Evolutionary conservation across 306 rosid species (phyloP).

Genomic region (Cucumis hystrix): DNA sequence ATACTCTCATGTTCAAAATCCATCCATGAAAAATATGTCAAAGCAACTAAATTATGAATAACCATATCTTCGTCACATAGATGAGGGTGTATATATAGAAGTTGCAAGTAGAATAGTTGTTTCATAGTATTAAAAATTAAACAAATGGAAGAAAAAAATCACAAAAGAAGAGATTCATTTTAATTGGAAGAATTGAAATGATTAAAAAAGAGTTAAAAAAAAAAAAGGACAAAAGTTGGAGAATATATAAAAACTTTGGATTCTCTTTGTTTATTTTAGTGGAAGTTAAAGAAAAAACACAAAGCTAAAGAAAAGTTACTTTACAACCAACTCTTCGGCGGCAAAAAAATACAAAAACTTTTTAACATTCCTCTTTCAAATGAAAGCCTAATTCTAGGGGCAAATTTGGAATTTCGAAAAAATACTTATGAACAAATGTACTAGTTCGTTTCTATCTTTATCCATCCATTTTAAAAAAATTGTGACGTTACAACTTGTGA

Average conservation of each 20-base stretch:
- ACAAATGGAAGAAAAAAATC: no score
- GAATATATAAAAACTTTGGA: background rate
- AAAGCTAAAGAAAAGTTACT: background rate
- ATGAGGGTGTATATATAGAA: no score
- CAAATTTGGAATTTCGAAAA: background rate
- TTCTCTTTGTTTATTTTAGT: background rate
- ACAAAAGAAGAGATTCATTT: background rate
- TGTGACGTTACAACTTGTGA: no score
- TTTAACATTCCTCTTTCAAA: background rate
- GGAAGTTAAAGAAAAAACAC: background rate
- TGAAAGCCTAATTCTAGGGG: background rate
- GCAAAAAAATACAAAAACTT: background rate
- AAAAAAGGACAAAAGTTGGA: background rate
- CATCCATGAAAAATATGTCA: no score
- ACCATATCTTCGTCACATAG: no score
- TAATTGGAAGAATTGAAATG: background rate
- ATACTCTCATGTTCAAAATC: no score
- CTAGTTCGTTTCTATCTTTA: no score
- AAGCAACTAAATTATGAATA: no score
- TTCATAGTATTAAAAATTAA: no score
- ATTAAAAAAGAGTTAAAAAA: background rate
- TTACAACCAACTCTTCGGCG: background rate
- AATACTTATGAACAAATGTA: no score
- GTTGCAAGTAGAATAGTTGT: no score
- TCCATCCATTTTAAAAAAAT: no score